Evolutionary conservation across 2,329 filamentous ascomycete genomes (phyloP).

Genomic region (Monosporascus sp.): DNA sequence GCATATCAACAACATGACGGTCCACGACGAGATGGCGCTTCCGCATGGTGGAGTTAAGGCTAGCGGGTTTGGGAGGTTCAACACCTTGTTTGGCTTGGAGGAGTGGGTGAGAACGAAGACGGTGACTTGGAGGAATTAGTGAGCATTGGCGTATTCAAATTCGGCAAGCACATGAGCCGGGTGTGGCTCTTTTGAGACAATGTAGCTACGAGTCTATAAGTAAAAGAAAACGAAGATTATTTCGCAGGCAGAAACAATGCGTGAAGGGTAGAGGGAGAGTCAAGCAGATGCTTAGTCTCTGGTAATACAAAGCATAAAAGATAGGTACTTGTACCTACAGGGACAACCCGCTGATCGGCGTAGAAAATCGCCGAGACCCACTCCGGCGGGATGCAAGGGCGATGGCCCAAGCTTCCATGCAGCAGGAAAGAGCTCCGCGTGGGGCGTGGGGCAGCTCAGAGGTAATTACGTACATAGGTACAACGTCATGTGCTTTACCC

Average conservation of each 20-base stretch:
- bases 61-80: slow-evolving; percentile 38
- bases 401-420: slow-evolving; percentile 5
- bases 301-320: no score
- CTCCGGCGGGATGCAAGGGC: neutral
- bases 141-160: neutral
- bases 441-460: no score
- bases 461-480: no score
- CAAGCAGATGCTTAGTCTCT: no score
- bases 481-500: no score
- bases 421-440: neutral
- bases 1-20: slow-evolving; percentile 38
- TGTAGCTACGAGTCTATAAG: neutral
- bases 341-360: no score
- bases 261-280: no score
- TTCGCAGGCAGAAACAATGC: no score
- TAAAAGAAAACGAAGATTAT: no score
- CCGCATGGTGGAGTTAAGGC: slow-evolving; percentile 37
- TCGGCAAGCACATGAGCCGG: neutral
- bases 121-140: slow-evolving; percentile 25
- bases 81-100: slow-evolving; percentile 22
- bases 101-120: slow-evolving; percentile 29
- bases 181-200: neutral
- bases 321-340: no score
- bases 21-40: slow-evolving; percentile 37
- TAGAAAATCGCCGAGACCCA: neutral